Evolutionary conservation across 257 asterid species (phyloP).

Genomic region (Penstemon barbatus): DNA sequence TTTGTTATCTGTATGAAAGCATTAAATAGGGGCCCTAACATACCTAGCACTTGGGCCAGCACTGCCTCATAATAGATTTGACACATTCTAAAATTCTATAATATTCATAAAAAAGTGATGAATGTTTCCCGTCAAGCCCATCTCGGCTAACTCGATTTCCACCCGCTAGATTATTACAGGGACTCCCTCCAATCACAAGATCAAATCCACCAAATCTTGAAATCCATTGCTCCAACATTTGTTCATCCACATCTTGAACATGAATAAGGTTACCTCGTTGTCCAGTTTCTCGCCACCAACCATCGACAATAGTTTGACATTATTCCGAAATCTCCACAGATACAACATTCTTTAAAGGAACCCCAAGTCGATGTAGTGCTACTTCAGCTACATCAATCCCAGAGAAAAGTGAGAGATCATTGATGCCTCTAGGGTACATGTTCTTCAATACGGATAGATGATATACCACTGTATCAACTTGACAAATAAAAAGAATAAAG

Average conservation of each 20-base stretch:
- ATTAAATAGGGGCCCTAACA: no score
- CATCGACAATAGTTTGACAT: slow-evolving; percentile 59
- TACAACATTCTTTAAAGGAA: slow-evolving; percentile 62
- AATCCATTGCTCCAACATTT: slow-evolving; percentile 36
- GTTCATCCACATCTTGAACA: slow-evolving; percentile 58
- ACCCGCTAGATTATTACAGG: slow-evolving; percentile 75
- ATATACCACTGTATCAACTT: slow-evolving; percentile 94
- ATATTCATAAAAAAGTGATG: slow-evolving; percentile 63
- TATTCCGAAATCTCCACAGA: slow-evolving; percentile 71
- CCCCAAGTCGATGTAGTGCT: slow-evolving; percentile 81
- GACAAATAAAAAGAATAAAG: slow-evolving; percentile 7
- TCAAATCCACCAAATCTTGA: slow-evolving; percentile 49
- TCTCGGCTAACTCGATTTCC: slow-evolving; percentile 76
- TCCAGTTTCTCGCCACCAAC: slow-evolving; percentile 96
- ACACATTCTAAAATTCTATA: slow-evolving; percentile 25
- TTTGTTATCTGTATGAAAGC: no score
- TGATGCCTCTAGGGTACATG: slow-evolving; percentile 66
- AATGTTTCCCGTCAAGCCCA: slow-evolving; percentile 74
- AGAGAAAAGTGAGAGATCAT: slow-evolving; percentile 72
- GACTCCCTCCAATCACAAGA: slow-evolving; percentile 75
- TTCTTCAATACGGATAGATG: slow-evolving; percentile 76
- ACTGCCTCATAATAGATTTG: neutral
- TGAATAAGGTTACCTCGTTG: slow-evolving; percentile 57
- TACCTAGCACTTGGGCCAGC: no score
- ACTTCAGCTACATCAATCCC: slow-evolving; percentile 98